Conservation (phyloP, 2,329 filamentous ascomycete genomes). For the Scytalidium lignicola region DNA sequence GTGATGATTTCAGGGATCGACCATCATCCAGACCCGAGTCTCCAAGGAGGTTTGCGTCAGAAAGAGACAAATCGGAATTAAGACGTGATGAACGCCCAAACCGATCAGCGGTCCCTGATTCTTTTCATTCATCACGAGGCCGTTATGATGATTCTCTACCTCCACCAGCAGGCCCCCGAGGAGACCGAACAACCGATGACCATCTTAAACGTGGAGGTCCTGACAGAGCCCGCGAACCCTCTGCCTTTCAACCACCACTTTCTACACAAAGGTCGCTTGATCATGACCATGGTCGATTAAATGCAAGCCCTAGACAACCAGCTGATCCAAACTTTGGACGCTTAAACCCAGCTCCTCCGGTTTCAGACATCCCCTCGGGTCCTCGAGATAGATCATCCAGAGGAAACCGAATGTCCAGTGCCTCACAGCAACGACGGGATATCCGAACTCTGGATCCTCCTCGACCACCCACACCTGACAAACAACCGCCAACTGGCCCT, state of each 20-base stretch:
- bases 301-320: conserved; percentile 29
- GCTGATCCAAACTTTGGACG: conserved; percentile 61
- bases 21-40: conserved; percentile 39
- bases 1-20: conserved; percentile 25
- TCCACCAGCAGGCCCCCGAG: conserved; percentile 28
- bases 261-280: conserved; percentile 35
- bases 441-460: conserved; percentile 16
- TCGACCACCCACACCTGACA: conserved; percentile 26
- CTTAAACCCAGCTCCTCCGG: conserved; percentile 46
- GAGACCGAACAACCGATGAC: conserved; percentile 39
- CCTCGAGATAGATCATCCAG: conserved; percentile 46
- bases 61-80: conserved; percentile 29
- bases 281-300: conserved; percentile 43
- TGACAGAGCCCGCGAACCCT: conserved; percentile 38
- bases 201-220: conserved; percentile 35
- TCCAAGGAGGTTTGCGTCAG: conserved; percentile 39
- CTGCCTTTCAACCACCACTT: conserved; percentile 32
- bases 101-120: conserved; percentile 16
- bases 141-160: conserved; percentile 20
- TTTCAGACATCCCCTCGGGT: conserved; percentile 46
- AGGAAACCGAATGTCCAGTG: conserved; percentile 16
- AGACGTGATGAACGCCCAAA: conserved; percentile 23
- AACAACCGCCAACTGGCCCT: conserved; percentile 28
- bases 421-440: conserved; percentile 16
- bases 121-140: conserved; percentile 13